A percentile compares a stretch with the other conserved stretches of the same genome.
Conservation (phyloP, 2,329 filamentous ascomycete species). For the Colletotrichum orbiculare region DNA sequence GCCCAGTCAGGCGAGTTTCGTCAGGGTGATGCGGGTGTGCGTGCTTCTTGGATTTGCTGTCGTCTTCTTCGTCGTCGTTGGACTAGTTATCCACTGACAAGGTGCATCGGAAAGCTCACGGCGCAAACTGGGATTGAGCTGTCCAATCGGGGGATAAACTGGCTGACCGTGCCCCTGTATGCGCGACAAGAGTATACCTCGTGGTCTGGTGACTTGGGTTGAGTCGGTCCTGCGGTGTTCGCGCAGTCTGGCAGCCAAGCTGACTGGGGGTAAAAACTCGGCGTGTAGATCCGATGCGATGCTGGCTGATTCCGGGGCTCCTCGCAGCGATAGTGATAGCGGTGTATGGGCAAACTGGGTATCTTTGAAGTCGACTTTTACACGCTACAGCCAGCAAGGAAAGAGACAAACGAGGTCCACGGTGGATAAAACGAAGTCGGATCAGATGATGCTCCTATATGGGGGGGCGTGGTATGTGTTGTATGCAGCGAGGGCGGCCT, state of each 20-base stretch:
- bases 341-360: slow-evolving; percentile 25
- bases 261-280: slow-evolving; percentile 12
- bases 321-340: slow-evolving; percentile 11
- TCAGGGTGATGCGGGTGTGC: slow-evolving; percentile 32
- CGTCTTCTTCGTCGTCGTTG: slow-evolving; percentile 27
- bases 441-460: slow-evolving; percentile 28
- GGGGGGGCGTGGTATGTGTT: slow-evolving; percentile 15
- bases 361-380: too few species aligned
- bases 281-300: slow-evolving; percentile 34
- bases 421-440: slow-evolving; percentile 26
- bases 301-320: slow-evolving; percentile 24
- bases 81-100: slow-evolving; percentile 25
- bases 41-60: slow-evolving; percentile 29
- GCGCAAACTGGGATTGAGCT: slow-evolving; percentile 2
- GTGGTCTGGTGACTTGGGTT: slow-evolving; percentile 14
- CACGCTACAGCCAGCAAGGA: background rate
- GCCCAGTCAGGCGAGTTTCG: slow-evolving; percentile 30
- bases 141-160: slow-evolving; percentile 33
- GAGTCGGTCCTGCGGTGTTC: slow-evolving; percentile 7
- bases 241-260: background rate
- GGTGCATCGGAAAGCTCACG: slow-evolving; percentile 22
- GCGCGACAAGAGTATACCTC: slow-evolving; percentile 17
- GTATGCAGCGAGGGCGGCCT: slow-evolving; percentile 17
- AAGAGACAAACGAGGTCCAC: slow-evolving; percentile 25
- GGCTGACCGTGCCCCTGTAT: slow-evolving; percentile 29